A percentile compares a stretch with the other conserved stretches of the same genome.
These are phyloP conservation scores for Talaromyces funiculosus DNA, from an alignment of 2,329 filamentous ascomycete species.

Conservation along the genomic window DNA sequence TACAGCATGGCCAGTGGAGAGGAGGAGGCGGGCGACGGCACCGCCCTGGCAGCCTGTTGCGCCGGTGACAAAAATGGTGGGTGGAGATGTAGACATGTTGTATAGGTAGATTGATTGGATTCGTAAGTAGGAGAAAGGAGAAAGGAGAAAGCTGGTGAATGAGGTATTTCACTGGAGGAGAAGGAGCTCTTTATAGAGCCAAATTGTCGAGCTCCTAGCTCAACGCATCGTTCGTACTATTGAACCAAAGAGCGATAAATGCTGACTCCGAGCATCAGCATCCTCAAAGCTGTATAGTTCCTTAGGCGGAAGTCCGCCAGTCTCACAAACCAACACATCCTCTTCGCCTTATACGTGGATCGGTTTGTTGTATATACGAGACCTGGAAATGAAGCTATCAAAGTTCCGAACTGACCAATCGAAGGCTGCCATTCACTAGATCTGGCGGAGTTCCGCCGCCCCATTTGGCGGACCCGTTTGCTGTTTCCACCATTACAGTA, in stretches of 20 bases:
- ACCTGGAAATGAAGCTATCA: not conserved
- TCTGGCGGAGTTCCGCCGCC: conserved; percentile 13
- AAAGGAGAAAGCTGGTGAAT: not conserved
- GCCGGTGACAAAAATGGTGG: conserved; percentile 24
- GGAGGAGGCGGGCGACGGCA: conserved; percentile 25
- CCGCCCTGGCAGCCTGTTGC: conserved; percentile 30
- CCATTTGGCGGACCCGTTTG: not conserved
- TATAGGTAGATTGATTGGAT: too few species aligned
- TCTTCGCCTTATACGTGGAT: too few species aligned
- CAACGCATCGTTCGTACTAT: too few species aligned
- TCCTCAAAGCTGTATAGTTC: too few species aligned
- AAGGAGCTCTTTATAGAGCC: not conserved
- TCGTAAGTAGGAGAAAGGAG: not conserved
- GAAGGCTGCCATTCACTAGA: not conserved
- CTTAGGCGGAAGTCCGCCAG: not conserved
- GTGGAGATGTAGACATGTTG: conserved; percentile 4
- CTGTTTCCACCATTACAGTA: not conserved
- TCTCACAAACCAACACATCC: not conserved
- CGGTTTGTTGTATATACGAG: not conserved
- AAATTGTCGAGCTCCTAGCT: too few species aligned
- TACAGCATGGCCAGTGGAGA: conserved; percentile 22
- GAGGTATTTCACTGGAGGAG: too few species aligned
- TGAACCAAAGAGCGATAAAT: too few species aligned
- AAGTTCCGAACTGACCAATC: not conserved
- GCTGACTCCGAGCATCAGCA: too few species aligned